phyloP scores from a whole-genome alignment of 805 yeast species.

The Allodekkera sacchari region DNA sequence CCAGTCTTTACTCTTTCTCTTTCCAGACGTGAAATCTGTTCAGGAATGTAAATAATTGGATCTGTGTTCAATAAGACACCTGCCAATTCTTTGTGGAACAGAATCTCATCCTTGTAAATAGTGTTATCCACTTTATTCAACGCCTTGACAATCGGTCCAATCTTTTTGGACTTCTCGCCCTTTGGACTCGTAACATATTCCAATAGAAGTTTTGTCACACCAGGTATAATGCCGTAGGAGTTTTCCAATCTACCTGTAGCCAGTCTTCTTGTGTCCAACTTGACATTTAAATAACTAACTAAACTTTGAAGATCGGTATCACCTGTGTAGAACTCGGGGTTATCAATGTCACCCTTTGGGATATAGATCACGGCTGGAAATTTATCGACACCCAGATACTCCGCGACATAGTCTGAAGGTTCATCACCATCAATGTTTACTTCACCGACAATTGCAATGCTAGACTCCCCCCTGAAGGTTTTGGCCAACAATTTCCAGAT shows the following conservation, averaged over 20 bases:
- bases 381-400: conserved; percentile 32
- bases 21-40: too few species aligned
- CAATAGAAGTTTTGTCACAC: conserved; percentile 23
- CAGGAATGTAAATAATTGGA: too few species aligned
- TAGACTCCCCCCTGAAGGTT: too few species aligned
- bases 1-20: too few species aligned
- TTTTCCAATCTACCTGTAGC: conserved; percentile 30
- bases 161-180: conserved; percentile 15
- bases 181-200: conserved; percentile 24
- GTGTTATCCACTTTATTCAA: conserved; percentile 25
- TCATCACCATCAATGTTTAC: conserved; percentile 41
- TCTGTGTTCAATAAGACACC: too few species aligned
- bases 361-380: conserved; percentile 50
- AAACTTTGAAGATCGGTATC: conserved; percentile 39
- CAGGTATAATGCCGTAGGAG: conserved; percentile 32
- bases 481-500: too few species aligned
- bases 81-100: too few species aligned
- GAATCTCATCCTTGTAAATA: conserved; percentile 17
- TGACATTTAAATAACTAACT: conserved; percentile 39
- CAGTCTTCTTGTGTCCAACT: conserved; percentile 31
- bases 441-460: too few species aligned
- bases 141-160: conserved; percentile 28
- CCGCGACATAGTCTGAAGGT: conserved; percentile 33
- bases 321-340: conserved; percentile 29
- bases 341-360: conserved; percentile 28